Base-by-base conservation (phyloP, 257 asterid species). In the Voacanga thouarsii region DNA sequence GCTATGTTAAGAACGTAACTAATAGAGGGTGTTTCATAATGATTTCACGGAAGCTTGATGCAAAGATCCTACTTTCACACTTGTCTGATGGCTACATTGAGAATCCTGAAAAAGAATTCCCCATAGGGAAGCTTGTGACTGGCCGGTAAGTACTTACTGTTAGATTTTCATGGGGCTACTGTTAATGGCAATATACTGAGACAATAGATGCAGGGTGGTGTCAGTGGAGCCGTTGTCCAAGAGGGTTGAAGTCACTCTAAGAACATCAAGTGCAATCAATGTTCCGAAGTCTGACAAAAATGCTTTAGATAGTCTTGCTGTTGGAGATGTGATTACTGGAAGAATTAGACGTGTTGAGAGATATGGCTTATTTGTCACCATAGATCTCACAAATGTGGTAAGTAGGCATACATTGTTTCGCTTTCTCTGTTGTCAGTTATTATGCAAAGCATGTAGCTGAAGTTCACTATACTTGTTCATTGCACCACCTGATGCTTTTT, bases 191-290 rank as follows among this genome's bases (percentile, higher is more conserved):
- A 71, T 74, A 76, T 80, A 50, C 82, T 90, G 80, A 88, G 78
- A 44, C 47, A 28, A 67, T 50, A 37, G 73, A 67, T 85, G 89
- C 88, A 93, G 99, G 94, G 94, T 96, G 86, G 82, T 90, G 28
- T 87, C 92, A 1, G 97, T 96, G 84, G 99, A 96, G 83, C 92
- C 94, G 26, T 79, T 89, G 76, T 92, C 98, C 47, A 93, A 88
- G 92, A 94, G 98, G 77, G 89, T 92, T 68, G 98, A 93, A 86
- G 92, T 93, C 72, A 87, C 94, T 74, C 96, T 96, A 15, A 95
- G 83, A 84, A 93, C 96, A 80, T 87, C 97, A 75, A 84, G 60
- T 81, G 84, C 86, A 64, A 63, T 3, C 66, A 63, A 64, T 71
- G 83, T 77, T 49, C 72, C 85, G 71, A 91, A 88, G 85, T 83